phyloP scores from a whole-genome alignment of 257 asterid species.

The Lycium barbarum region DNA sequence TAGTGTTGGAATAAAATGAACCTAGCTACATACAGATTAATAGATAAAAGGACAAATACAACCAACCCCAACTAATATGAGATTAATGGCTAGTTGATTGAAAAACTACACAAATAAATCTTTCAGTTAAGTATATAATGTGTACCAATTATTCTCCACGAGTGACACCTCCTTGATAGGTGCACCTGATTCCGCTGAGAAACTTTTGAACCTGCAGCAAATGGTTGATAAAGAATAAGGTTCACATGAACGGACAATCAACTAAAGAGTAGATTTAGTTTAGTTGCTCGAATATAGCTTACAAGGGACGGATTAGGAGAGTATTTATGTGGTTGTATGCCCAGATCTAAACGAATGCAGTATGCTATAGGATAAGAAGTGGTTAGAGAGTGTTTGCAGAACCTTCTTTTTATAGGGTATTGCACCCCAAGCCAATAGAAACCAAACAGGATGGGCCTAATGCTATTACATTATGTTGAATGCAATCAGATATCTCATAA shows the following conservation, averaged over 20 bases:
- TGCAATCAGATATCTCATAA: not conserved
- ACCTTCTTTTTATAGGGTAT: no score
- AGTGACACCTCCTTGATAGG: constrained; percentile 35
- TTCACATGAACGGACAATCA: not conserved
- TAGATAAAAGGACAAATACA: not conserved
- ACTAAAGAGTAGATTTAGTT: not conserved
- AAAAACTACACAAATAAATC: not conserved
- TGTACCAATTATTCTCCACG: constrained; percentile 45
- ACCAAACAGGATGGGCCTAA: not conserved
- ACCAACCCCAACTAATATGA: not conserved
- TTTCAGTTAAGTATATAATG: not conserved
- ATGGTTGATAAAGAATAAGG: not conserved
- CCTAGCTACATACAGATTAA: not conserved
- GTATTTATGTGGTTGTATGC: not conserved
- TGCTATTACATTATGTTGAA: not conserved
- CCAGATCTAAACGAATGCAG: no score
- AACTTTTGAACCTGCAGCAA: constrained; percentile 43
- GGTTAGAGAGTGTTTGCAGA: no score
- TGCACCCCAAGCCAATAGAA: not conserved
- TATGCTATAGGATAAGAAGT: no score
- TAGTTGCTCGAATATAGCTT: not conserved
- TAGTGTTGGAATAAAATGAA: not conserved
- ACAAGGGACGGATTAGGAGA: not conserved
- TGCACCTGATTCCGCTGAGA: constrained; percentile 48
- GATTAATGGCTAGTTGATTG: not conserved